phyloP scores from a whole-genome alignment of 352 stramenopile species.

The Phytophthora melonis region DNA sequence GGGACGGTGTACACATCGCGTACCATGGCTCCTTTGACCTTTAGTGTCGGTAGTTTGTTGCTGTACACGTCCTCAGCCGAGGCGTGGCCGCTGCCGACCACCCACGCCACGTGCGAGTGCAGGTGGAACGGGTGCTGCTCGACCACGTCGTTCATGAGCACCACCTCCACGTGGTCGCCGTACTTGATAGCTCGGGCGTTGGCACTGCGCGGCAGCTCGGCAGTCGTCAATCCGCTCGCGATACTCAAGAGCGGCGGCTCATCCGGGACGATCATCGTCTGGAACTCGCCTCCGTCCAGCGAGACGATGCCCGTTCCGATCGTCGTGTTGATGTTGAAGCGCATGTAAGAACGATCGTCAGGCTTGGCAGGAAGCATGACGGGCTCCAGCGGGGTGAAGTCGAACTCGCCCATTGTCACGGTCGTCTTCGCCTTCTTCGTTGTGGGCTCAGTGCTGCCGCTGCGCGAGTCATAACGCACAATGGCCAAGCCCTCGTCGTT shows the following conservation, averaged over 20 bases:
- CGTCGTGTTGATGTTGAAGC: slow-evolving; percentile 8
- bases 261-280: background rate
- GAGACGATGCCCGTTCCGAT: slow-evolving; percentile 12
- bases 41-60: slow-evolving; percentile 15
- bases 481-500: slow-evolving; percentile 34
- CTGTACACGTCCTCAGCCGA: slow-evolving; percentile 2
- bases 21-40: slow-evolving; percentile 8
- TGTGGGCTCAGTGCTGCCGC: background rate
- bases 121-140: slow-evolving; percentile 41
- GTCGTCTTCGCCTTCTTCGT: background rate
- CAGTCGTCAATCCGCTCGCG: slow-evolving; percentile 5
- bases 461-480: slow-evolving; percentile 10
- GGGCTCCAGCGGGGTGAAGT: slow-evolving; percentile 10
- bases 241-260: slow-evolving; percentile 16
- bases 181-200: slow-evolving; percentile 11
- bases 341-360: background rate
- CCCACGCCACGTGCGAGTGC: slow-evolving; percentile 29
- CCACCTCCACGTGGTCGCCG: slow-evolving; percentile 4
- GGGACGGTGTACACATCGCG: slow-evolving; percentile 31
- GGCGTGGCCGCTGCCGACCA: slow-evolving; percentile 17
- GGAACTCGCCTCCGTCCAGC: slow-evolving; percentile 17
- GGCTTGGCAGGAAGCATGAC: background rate
- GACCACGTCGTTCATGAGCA: slow-evolving; percentile 24
- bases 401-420: slow-evolving; percentile 3
- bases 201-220: background rate